Evolutionary conservation across 148 eudicot species (phyloP).

Genomic region (Spergularia marina): DNA sequence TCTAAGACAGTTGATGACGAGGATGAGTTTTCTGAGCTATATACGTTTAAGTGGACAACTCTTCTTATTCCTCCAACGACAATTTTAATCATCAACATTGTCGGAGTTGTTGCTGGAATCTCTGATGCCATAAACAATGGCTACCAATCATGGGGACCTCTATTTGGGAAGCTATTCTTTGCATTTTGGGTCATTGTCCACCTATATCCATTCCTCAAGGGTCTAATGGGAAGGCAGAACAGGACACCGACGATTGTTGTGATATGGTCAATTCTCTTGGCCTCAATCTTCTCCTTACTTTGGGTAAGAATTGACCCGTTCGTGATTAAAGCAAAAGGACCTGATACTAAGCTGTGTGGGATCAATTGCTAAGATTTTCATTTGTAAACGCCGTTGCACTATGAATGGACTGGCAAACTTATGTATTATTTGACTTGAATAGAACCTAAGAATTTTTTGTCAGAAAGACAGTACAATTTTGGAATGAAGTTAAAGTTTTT

Average conservation of each 20-base stretch:
- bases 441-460: constrained; percentile 20
- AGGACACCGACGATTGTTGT: constrained; percentile 96
- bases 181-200: constrained; percentile 97
- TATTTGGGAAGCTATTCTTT: constrained; percentile 95
- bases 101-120: constrained; percentile 98
- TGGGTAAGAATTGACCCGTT: constrained; percentile 98
- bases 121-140: constrained; percentile 97
- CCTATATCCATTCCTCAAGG: constrained; percentile 95
- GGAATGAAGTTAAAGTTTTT: constrained; percentile 15
- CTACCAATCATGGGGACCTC: constrained; percentile 92
- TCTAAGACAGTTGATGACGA: constrained; percentile 90
- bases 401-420: constrained; percentile 5
- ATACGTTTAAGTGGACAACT: constrained; percentile 97
- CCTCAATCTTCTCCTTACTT: constrained; percentile 93
- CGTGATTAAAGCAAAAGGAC: constrained; percentile 78
- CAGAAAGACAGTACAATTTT: constrained; percentile 18
- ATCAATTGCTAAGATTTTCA: constrained; percentile 58
- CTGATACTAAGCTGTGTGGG: constrained; percentile 84
- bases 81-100: constrained; percentile 74
- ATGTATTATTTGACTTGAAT: constrained; percentile 11
- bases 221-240: constrained; percentile 94
- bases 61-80: constrained; percentile 96
- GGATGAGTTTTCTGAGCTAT: constrained; percentile 72
- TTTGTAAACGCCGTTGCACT: constrained; percentile 22
- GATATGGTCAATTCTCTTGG: constrained; percentile 89